A percentile compares a stretch with the other conserved stretches of the same genome.
Conservation (phyloP, 805 yeast genomes). For the Wickerhamiella slavikovae region DNA sequence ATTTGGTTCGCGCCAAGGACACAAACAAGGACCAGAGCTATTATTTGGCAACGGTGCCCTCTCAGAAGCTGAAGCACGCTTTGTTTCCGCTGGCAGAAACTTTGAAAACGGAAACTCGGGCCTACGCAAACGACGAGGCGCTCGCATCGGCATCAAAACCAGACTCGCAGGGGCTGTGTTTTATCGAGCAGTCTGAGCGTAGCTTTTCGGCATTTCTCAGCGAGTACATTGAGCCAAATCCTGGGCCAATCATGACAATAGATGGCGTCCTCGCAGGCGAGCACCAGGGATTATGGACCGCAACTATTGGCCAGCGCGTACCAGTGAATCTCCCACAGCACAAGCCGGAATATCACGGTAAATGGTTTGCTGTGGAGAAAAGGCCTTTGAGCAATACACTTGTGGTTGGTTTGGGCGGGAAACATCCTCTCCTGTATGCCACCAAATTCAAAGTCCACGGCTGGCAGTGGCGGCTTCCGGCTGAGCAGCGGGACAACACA, state of each 20-base stretch:
- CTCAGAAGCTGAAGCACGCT: conserved; percentile 26
- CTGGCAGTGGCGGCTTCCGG: conserved; percentile 33
- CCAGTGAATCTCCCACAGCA: conserved; percentile 81
- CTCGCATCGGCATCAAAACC: conserved; percentile 57
- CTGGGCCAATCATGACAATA: conserved; percentile 63
- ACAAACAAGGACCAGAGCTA: conserved; percentile 72
- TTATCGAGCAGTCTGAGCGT: conserved; percentile 45
- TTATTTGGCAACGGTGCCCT: conserved; percentile 50
- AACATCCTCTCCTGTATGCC: conserved; percentile 34
- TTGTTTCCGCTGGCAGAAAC: conserved; percentile 69
- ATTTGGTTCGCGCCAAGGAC: conserved; percentile 29
- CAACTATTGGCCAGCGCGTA: conserved; percentile 80
- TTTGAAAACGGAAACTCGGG: conserved; percentile 53
- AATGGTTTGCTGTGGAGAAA: conserved; percentile 76
- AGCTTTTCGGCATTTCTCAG: conserved; percentile 45
- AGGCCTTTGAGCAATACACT: conserved; percentile 42
- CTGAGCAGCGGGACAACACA: conserved; percentile 6
- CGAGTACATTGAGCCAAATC: conserved; percentile 50
- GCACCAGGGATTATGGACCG: conserved; percentile 82
- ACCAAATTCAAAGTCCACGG: conserved; percentile 23
- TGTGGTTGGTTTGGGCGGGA: conserved; percentile 53
- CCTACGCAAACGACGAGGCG: conserved; percentile 31
- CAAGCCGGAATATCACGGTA: conserved; percentile 48
- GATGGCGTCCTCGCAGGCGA: conserved; percentile 59
- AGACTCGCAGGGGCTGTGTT: conserved; percentile 89